Base-by-base conservation (phyloP, 495 filamentous ascomycete genomes). In the Pyronema omphalodes region DNA sequence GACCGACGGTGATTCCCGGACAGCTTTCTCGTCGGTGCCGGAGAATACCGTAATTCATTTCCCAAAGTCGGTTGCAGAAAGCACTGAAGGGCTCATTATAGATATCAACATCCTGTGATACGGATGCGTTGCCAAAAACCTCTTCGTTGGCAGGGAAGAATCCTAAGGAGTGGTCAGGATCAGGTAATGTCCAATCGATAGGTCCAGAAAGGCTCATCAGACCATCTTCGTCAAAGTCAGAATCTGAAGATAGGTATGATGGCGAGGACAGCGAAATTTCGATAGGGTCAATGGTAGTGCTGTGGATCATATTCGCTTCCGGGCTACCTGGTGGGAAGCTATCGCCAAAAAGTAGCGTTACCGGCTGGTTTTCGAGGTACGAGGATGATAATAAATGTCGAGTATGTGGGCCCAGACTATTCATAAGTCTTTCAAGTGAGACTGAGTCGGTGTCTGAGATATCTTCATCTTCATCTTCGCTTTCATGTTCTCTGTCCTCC, bases 21-120 rank as follows among this genome's bases (percentile, higher is more conserved):
- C 37, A 7, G 44, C 41, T 14, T 53, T 52, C 17, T 49, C 51
- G 52, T 52, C 55, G 23, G 23, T 29, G 37, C 61, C 56, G 44
- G 54, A 52, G 33, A n/a, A 33, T 51, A 37, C 19, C 7, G 41
- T 18, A n/a, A 29, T 52, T 35, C 14, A 7, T 3, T 40, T 52
- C 9, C 50, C 50, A 52, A 9, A 52, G 19, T 14, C 57, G 53
- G 6, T 19, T 40, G 40, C 54, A 66, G 51, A 66, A 66, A 29
- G 53, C 57, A 40, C 52, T 45, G 54, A 66, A 65, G 54, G 66
- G 63, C 48, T 41, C 55, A 54, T 66, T 66, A 56, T 66, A 60
- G 19, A 56, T 57, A 39, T 66, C 63, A 49, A 66, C 60, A 36
- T 66, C 63, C 58, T 63, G 47, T 17, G 50, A 9, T n/a, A 43